Conservation (phyloP, 75 land plant species). For the Adiantum capillusveneris region DNA sequence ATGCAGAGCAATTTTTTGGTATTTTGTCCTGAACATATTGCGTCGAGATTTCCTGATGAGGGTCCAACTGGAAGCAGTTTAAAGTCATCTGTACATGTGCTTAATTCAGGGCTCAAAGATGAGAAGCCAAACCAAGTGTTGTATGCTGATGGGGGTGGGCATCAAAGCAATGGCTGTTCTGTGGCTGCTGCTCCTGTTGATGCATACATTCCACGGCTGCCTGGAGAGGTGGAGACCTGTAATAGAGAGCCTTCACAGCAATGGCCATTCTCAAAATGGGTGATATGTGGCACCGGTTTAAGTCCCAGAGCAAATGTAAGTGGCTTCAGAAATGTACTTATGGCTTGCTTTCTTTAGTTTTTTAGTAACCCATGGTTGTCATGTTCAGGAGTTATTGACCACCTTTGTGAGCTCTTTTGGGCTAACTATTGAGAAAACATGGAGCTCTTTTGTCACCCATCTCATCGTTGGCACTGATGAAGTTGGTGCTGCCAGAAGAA, state of each 20-base stretch:
- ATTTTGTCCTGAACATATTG: constrained; percentile 16
- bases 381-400: constrained; percentile 46
- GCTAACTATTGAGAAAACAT: constrained; percentile 30
- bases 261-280: constrained; percentile 9
- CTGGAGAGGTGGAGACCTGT: neutral
- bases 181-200: too few relatives aligned
- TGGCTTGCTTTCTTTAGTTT: too few relatives aligned
- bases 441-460: constrained; percentile 65
- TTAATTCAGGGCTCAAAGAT: too few relatives aligned
- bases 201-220: too few relatives aligned
- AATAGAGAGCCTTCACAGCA: neutral
- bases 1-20: constrained; percentile 15
- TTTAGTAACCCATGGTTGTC: neutral
- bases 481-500: constrained; percentile 63
- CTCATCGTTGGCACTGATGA: constrained; percentile 76
- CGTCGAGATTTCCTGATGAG: constrained; percentile 9
- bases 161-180: too few relatives aligned
- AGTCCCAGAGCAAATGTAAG: constrained; percentile 17
- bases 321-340: too few relatives aligned
- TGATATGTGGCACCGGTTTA: constrained; percentile 22
- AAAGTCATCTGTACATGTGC: too few relatives aligned
- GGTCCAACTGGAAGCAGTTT: neutral
- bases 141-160: too few relatives aligned
- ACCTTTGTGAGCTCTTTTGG: constrained; percentile 46
- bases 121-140: too few relatives aligned